phyloP scores from a whole-genome alignment of 2,329 filamentous ascomycete species.

The Beauveria bassiana region DNA sequence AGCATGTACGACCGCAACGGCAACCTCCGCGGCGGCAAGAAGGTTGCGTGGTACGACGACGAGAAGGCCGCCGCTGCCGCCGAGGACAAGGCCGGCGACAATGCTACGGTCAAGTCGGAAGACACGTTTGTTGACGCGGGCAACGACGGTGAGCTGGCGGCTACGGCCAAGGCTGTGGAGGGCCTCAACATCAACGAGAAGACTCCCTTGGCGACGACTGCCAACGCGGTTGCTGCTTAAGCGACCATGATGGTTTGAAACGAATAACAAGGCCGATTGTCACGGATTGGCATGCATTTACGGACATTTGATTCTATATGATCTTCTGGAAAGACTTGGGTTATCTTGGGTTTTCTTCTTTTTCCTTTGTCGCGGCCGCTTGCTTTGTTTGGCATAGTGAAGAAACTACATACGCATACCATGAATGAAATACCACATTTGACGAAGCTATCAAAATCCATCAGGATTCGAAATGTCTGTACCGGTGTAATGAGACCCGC shows the following conservation, averaged over 20 bases:
- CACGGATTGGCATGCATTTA: neutral
- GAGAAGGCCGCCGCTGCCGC: constrained; percentile 4
- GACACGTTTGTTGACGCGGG: constrained; percentile 8
- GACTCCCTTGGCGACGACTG: neutral
- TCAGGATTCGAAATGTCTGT: no score
- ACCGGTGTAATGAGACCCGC: no score
- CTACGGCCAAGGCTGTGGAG: neutral
- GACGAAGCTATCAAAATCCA: neutral
- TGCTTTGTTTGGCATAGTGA: neutral
- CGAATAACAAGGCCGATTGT: neutral
- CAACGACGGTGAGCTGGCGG: neutral
- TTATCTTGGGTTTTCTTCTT: neutral
- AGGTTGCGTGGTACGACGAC: constrained; percentile 9
- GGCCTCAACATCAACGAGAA: constrained; percentile 6
- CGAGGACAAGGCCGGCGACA: constrained; percentile 1
- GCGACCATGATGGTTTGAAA: neutral
- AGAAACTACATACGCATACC: constrained; percentile 3
- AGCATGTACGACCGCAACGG: constrained; percentile 57
- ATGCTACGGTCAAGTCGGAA: constrained; percentile 1
- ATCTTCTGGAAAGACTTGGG: constrained; percentile 1
- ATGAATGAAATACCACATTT: neutral
- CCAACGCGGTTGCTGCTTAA: constrained; percentile 11
- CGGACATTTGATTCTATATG: neutral
- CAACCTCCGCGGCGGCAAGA: constrained; percentile 29
- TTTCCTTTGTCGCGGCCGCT: neutral